Evolutionary conservation across 495 filamentous ascomycete species (phyloP).

Genomic region (Neurospora sp.): DNA sequence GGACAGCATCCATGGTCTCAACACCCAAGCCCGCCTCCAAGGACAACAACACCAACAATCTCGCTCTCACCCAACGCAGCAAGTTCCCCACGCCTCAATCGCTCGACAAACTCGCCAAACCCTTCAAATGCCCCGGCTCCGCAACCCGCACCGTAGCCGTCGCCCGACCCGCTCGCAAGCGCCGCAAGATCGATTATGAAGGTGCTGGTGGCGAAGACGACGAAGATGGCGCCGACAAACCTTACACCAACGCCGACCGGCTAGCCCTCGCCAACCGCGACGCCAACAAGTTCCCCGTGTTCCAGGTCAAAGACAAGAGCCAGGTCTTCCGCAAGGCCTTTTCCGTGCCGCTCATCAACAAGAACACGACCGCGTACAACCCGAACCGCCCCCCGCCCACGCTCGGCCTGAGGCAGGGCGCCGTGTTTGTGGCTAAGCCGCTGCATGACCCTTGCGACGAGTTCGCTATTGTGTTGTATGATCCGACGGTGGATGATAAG

Average conservation of each 20-base stretch:
- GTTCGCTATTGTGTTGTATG: constrained; percentile 92
- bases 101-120: constrained; percentile 63
- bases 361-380: constrained; percentile 60
- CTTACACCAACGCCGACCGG: constrained; percentile 82
- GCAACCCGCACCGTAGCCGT: constrained; percentile 60
- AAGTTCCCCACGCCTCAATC: constrained; percentile 36
- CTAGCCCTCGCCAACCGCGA: constrained; percentile 80
- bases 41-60: constrained; percentile 16
- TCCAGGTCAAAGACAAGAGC: constrained; percentile 81
- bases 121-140: constrained; percentile 89
- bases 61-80: constrained; percentile 5
- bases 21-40: constrained; percentile 9
- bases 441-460: constrained; percentile 93
- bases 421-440: constrained; percentile 78
- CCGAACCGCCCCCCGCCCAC: constrained; percentile 71
- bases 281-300: constrained; percentile 82
- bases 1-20: constrained; percentile 1
- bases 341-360: constrained; percentile 76
- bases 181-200: constrained; percentile 80
- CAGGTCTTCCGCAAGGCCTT: constrained; percentile 75
- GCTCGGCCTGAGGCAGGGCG: constrained; percentile 74
- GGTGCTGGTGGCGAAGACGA: constrained; percentile 70
- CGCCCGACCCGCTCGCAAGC: constrained; percentile 76
- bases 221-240: constrained; percentile 62
- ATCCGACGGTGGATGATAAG: constrained; percentile 88